Evolutionary conservation across 2,329 filamentous ascomycete genomes (phyloP).

Genomic region (Septoria petroselini): DNA sequence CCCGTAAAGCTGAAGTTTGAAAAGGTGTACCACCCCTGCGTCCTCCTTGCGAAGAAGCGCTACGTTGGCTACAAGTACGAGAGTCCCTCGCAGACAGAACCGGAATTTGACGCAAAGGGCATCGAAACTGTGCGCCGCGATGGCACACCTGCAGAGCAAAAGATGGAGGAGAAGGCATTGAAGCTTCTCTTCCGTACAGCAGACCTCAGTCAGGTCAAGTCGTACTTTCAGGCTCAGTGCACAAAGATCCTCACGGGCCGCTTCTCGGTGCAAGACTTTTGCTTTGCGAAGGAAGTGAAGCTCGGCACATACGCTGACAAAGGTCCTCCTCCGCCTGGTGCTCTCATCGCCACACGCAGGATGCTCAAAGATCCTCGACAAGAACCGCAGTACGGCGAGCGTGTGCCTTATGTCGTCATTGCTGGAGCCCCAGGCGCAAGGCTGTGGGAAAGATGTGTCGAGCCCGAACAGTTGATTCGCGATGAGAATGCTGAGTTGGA

Average conservation of each 20-base stretch:
- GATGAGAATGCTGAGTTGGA: slow-evolving; percentile 79
- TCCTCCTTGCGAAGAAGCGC: slow-evolving; percentile 91
- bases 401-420: slow-evolving; percentile 90
- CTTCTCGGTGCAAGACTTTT: slow-evolving; percentile 91
- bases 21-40: slow-evolving; percentile 94
- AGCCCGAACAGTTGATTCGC: slow-evolving; percentile 75
- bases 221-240: slow-evolving; percentile 86
- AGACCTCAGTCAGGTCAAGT: slow-evolving; percentile 83
- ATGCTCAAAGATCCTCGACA: slow-evolving; percentile 84
- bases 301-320: slow-evolving; percentile 83
- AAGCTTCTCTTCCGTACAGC: slow-evolving; percentile 85
- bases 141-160: slow-evolving; percentile 91
- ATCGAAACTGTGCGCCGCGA: slow-evolving; percentile 96
- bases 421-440: slow-evolving; percentile 81
- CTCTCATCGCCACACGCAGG: slow-evolving; percentile 77
- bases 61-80: slow-evolving; percentile 99
- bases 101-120: slow-evolving; percentile 95
- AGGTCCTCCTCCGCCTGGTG: slow-evolving; percentile 77
- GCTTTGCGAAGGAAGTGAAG: slow-evolving; percentile 88
- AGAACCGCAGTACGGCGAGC: slow-evolving; percentile 92
- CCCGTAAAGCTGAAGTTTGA: slow-evolving; percentile 97
- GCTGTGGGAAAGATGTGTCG: slow-evolving; percentile 84
- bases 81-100: slow-evolving; percentile 66
- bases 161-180: slow-evolving; percentile 89
- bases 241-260: slow-evolving; percentile 85